Evolutionary conservation across 345 rosid genomes (phyloP), one percentile per base, ranked within the genome.

Genomic region (Corchorus olitorius): DNA sequence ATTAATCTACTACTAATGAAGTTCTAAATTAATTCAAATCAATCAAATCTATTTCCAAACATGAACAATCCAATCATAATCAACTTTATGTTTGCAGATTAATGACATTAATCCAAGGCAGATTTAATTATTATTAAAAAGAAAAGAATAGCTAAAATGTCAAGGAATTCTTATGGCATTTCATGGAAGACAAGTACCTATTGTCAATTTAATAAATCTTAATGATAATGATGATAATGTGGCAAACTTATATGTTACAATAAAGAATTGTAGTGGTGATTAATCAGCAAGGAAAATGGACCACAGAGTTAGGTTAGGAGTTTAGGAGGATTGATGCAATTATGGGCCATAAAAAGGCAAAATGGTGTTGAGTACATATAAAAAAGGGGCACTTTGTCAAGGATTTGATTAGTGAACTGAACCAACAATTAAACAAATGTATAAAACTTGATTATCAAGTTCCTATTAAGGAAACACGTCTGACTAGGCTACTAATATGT

Each of bases 381-480:
- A 27, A 41, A 79, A 56, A 70, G 66, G 53, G 61, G 2, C 1
- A 74, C 34, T 64, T 70, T 63, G 79, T 55, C 67, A 75, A 5
- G 20, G 76, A 52, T 53, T 53, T 62, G 78, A 62, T 79, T 59
- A 27, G 77, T 37, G 5, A 11, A 37, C 45, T 27, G 27, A 27
- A 27, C 27, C 27, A 52, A 52, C 33, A 37, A 27, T 35, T n/a
- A 46, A 43, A 48, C 5, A 48, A 70, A 8, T 11, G 14, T 43
- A 45, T 22, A 15, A 41, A 15, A 0, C 10, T 48, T 13, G 46
- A 37, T 9, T 17, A 49, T 52, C 35, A 13, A 75, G 68, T 9
- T 65, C 67, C 63, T 19, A 8, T 56, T 56, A 39, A 37, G 76
- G 76, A 76, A 76, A 76, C 83, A 64, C 20, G 16, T 60, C 46